A percentile compares a stretch with the other conserved stretches of the same genome.
These are phyloP conservation scores for Trypanosoma rangeli DNA, from an alignment of 208 protist species.

Conservation along the genomic window DNA sequence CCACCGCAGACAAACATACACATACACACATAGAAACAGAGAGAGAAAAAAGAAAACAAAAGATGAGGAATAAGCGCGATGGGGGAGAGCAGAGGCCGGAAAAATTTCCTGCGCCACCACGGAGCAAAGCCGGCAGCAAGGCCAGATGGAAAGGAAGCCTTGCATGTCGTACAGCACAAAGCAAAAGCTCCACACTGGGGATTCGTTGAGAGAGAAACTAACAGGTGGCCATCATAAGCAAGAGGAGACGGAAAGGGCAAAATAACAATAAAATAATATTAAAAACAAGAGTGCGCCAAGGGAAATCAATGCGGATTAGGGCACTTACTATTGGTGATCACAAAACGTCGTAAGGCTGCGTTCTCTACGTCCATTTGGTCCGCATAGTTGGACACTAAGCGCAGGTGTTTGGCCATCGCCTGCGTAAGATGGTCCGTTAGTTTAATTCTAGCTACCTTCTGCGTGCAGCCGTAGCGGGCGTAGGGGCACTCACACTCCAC, in stretches of 20 bases:
- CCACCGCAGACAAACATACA: background rate
- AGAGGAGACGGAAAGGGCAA: background rate
- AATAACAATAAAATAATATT: background rate
- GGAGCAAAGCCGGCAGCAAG: no score
- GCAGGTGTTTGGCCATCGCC: conserved; percentile 57
- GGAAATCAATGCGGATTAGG: background rate
- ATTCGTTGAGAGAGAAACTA: no score
- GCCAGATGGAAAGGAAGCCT: no score
- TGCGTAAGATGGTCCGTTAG: conserved; percentile 51
- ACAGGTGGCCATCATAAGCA: no score
- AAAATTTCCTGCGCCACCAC: no score
- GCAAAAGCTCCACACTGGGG: no score
- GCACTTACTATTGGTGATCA: conserved; percentile 23
- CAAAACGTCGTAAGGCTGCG: conserved; percentile 56
- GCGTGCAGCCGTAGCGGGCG: conserved; percentile 62
- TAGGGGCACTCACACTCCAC: conserved; percentile 51
- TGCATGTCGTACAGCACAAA: no score
- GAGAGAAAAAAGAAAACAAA: background rate
- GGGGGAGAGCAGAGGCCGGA: no score
- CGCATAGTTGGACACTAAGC: conserved; percentile 68
- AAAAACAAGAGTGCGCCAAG: background rate
- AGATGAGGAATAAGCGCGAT: no score
- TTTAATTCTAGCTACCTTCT: conserved; percentile 43
- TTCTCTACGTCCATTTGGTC: conserved; percentile 72
- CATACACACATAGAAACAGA: background rate